Conservation (phyloP, 768 basidiomycete species). For the Cyclocybe aegerita region DNA sequence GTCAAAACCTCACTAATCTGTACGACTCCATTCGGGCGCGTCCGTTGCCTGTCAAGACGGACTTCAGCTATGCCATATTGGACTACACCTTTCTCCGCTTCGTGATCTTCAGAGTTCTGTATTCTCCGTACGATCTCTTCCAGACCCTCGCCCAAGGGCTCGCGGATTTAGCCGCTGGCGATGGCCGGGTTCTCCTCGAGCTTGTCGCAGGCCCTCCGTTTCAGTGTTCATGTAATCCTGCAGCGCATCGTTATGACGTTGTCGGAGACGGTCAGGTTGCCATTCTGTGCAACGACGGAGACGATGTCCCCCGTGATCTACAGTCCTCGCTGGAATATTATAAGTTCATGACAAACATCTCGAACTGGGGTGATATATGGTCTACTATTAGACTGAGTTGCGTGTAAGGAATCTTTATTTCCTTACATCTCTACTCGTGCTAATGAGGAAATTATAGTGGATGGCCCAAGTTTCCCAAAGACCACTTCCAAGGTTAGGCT, state of each 20-base stretch:
- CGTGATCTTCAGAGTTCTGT: constrained; percentile 32
- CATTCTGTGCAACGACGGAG: constrained; percentile 35
- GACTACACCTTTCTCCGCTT: constrained; percentile 31
- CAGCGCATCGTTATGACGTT: not conserved
- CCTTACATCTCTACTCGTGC: not conserved
- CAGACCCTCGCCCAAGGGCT: constrained; percentile 32
- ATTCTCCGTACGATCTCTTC: constrained; percentile 33
- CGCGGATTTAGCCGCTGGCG: constrained; percentile 31
- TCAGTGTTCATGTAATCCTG: constrained; percentile 28
- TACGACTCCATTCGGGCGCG: constrained; percentile 27
- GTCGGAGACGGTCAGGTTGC: constrained; percentile 28
- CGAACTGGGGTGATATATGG: constrained; percentile 35
- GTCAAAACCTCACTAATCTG: constrained; percentile 32
- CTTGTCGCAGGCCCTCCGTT: constrained; percentile 17
- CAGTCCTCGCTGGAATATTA: constrained; percentile 32
- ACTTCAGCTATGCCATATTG: constrained; percentile 31
- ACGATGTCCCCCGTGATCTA: constrained; percentile 32
- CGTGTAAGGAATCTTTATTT: constrained; percentile 21
- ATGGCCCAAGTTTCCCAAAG: constrained; percentile 25
- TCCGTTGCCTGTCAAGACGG: constrained; percentile 33
- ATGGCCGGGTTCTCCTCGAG: constrained; percentile 26
- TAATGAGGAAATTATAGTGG: constrained; percentile 14
- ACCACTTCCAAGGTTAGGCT: constrained; percentile 17
- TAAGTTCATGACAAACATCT: constrained; percentile 25
- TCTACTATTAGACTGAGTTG: constrained; percentile 22